phyloP scores from a whole-genome alignment of 148 eudicot species.

The Fallopia convolvulus region DNA sequence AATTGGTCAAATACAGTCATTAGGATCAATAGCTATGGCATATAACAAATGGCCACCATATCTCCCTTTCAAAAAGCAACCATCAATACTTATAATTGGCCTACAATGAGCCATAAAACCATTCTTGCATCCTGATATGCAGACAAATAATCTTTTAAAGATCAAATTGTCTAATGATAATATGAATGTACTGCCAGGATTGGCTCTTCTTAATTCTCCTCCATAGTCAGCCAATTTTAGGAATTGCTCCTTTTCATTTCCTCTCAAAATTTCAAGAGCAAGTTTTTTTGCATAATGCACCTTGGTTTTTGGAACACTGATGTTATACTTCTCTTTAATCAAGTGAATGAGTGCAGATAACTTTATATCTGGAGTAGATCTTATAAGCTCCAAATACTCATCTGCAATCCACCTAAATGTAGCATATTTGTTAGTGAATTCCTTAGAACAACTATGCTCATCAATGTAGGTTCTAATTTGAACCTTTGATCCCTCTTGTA shows the following conservation, averaged over 20 bases:
- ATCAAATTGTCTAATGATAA: neutral
- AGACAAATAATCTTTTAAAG: neutral
- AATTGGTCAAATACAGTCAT: no score
- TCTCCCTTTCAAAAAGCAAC: neutral
- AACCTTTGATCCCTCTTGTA: neutral
- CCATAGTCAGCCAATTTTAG: neutral
- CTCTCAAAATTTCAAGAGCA: neutral
- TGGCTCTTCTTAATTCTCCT: neutral
- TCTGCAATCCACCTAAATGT: neutral
- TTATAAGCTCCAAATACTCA: neutral
- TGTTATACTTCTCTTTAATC: neutral
- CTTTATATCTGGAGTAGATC: neutral
- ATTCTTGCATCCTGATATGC: neutral
- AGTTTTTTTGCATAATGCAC: neutral
- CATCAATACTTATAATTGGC: neutral
- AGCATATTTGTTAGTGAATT: neutral
- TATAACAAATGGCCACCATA: no score
- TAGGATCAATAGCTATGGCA: no score
- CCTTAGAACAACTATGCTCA: neutral
- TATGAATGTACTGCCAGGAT: neutral
- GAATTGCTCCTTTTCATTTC: neutral
- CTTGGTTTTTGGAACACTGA: neutral
- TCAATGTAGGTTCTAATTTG: neutral
- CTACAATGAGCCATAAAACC: neutral
- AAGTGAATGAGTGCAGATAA: neutral